phyloP scores from a whole-genome alignment of 805 yeast species.

The Metschnikowia baotianmanensis region DNA sequence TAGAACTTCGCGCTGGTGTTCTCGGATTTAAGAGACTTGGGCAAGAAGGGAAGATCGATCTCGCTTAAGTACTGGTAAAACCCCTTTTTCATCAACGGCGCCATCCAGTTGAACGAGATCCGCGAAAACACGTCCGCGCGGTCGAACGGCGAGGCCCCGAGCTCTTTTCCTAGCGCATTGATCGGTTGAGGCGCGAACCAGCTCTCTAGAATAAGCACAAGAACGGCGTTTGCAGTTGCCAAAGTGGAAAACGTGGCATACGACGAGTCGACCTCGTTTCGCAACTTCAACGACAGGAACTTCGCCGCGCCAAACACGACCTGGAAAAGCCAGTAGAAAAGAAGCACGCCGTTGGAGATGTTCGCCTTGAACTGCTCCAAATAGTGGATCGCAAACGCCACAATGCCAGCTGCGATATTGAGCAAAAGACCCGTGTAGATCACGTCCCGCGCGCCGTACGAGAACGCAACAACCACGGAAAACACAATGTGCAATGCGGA shows the following conservation, averaged over 20 bases:
- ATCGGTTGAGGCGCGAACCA: slow-evolving; percentile 33
- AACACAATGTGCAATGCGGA: slow-evolving; percentile 39
- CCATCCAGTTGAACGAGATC: slow-evolving; percentile 90
- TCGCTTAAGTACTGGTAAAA: slow-evolving; percentile 54
- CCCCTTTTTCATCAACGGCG: slow-evolving; percentile 76
- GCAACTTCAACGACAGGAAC: slow-evolving; percentile 38
- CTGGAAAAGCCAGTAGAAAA: slow-evolving; percentile 73
- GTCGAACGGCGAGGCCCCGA: slow-evolving; percentile 18
- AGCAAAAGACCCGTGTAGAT: slow-evolving; percentile 25
- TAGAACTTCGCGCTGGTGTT: slow-evolving; percentile 50
- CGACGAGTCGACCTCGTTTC: slow-evolving; percentile 26
- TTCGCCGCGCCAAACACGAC: slow-evolving; percentile 47
- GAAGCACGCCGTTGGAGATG: slow-evolving; percentile 64
- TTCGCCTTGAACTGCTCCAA: slow-evolving; percentile 66
- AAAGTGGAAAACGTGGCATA: slow-evolving; percentile 29
- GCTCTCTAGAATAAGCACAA: slow-evolving; percentile 45
- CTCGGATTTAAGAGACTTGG: slow-evolving; percentile 59
- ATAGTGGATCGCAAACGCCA: slow-evolving; percentile 60
- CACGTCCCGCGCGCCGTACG: slow-evolving; percentile 19
- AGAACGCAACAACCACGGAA: slow-evolving; percentile 22
- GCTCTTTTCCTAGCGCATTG: slow-evolving; percentile 3
- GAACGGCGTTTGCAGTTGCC: slow-evolving; percentile 36
- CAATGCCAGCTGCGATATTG: slow-evolving; percentile 43
- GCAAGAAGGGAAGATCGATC: slow-evolving; percentile 77
- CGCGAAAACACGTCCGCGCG: slow-evolving; percentile 61